Conservation (phyloP, 2,329 filamentous ascomycete species). For the Coniochaeta prunicola region DNA sequence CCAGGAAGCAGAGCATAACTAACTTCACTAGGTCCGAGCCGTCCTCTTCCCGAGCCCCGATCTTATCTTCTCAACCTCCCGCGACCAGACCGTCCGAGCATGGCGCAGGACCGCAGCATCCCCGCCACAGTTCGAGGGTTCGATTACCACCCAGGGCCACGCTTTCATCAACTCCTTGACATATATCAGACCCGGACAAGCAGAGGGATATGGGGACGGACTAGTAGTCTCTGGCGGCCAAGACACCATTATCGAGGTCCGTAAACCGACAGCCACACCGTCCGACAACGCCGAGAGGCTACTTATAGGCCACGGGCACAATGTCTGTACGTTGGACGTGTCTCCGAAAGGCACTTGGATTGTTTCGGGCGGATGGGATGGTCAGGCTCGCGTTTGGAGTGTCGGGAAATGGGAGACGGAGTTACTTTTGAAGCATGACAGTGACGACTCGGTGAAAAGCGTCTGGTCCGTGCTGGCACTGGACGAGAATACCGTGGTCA, state of each 20-base stretch:
- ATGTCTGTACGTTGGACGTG: slow-evolving; percentile 81
- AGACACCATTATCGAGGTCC: slow-evolving; percentile 88
- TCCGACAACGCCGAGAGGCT: slow-evolving; percentile 78
- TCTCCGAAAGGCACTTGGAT: slow-evolving; percentile 65
- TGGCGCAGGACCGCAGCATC: slow-evolving; percentile 60
- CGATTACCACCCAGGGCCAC: slow-evolving; percentile 71
- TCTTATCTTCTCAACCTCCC: slow-evolving; percentile 74
- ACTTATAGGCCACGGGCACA: slow-evolving; percentile 77
- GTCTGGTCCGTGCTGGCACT: slow-evolving; percentile 92
- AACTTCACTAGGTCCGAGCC: slow-evolving; percentile 64
- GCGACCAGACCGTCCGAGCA: slow-evolving; percentile 82
- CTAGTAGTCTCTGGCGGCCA: slow-evolving; percentile 83
- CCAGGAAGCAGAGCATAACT: background rate
- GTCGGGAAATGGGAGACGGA: slow-evolving; percentile 79
- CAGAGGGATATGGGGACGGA: slow-evolving; percentile 63
- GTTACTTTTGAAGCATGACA: slow-evolving; percentile 65
- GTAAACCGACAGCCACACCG: slow-evolving; percentile 58
- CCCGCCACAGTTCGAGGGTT: slow-evolving; percentile 67
- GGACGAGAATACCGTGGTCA: slow-evolving; percentile 73
- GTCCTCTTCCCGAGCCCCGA: slow-evolving; percentile 70
- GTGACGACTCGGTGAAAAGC: slow-evolving; percentile 45
- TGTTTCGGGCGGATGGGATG: slow-evolving; percentile 92
- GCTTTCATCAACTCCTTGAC: slow-evolving; percentile 84
- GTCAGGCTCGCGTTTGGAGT: slow-evolving; percentile 78
- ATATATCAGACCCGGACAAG: slow-evolving; percentile 63